phyloP scores from a whole-genome alignment of 2,329 filamentous ascomycete genomes.

The Colletotrichum lupini region DNA sequence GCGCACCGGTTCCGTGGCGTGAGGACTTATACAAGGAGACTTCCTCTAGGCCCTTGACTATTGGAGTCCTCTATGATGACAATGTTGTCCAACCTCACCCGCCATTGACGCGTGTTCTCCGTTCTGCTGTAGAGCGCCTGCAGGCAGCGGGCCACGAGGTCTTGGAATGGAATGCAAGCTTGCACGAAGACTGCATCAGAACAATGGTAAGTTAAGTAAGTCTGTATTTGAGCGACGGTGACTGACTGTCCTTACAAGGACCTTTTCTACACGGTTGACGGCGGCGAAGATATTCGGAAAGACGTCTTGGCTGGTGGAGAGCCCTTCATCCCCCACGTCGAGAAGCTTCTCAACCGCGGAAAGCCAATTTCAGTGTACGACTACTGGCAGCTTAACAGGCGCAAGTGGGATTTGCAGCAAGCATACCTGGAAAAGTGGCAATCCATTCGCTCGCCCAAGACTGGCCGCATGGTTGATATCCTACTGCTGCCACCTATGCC shows the following conservation, averaged over 20 bases:
- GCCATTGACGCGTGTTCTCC: conserved; percentile 59
- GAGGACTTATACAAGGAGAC: conserved; percentile 53
- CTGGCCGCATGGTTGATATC: conserved; percentile 62
- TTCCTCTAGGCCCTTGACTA: conserved; percentile 55
- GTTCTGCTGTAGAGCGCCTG: conserved; percentile 50
- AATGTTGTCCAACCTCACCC: conserved; percentile 66
- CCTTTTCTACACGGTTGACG: conserved; percentile 70
- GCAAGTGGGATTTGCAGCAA: conserved; percentile 57
- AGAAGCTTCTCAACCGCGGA: conserved; percentile 64
- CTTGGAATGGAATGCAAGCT: conserved; percentile 60
- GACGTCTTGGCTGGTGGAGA: conserved; percentile 67
- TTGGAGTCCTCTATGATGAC: conserved; percentile 63
- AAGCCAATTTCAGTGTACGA: conserved; percentile 69
- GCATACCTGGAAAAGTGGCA: conserved; percentile 68
- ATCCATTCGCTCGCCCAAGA: conserved; percentile 49
- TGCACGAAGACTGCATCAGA: conserved; percentile 66
- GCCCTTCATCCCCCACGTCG: conserved; percentile 68
- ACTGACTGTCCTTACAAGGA: conserved; percentile 52
- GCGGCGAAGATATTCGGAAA: conserved; percentile 69
- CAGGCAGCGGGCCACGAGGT: conserved; percentile 63
- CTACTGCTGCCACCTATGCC: conserved; percentile 70
- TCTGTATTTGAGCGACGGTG: no score
- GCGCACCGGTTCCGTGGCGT: conserved; percentile 65
- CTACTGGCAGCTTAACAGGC: conserved; percentile 75
- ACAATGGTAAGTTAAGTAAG: conserved; percentile 56